phyloP scores from a whole-genome alignment of 192 early-diverging fungal genomes.

The Spizellomyces punctatus region DNA sequence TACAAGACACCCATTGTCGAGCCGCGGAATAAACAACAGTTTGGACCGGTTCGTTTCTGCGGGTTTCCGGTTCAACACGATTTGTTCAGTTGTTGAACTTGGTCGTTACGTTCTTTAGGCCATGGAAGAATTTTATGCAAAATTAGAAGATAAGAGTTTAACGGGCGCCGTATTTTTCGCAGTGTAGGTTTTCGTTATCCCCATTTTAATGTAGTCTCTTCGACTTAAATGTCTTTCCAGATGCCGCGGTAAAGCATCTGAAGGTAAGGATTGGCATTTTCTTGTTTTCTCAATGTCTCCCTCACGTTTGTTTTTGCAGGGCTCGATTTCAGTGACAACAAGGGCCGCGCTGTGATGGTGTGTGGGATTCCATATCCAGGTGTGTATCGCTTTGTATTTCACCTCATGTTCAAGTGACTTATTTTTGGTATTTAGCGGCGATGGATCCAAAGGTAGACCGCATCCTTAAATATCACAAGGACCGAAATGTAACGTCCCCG shows the following conservation, averaged over 20 bases:
- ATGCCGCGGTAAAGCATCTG: slow-evolving; percentile 72
- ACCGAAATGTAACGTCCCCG: no score
- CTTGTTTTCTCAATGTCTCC: background rate
- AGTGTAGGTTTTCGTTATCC: slow-evolving; percentile 30
- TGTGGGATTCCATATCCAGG: slow-evolving; percentile 63
- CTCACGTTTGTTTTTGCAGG: slow-evolving; percentile 33
- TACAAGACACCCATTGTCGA: slow-evolving; percentile 51
- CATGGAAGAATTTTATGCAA: slow-evolving; percentile 47
- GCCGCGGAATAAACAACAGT: slow-evolving; percentile 54
- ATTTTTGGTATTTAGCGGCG: slow-evolving; percentile 19
- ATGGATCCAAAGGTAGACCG: slow-evolving; percentile 52
- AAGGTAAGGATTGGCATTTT: slow-evolving; percentile 31
- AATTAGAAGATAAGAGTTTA: slow-evolving; percentile 31
- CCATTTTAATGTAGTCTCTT: background rate
- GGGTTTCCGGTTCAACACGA: slow-evolving; percentile 15
- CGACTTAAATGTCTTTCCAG: background rate
- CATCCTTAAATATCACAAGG: no score
- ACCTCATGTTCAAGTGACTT: background rate
- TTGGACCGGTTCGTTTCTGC: slow-evolving; percentile 28
- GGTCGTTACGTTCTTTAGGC: slow-evolving; percentile 18
- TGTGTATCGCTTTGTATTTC: background rate
- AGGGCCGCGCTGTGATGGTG: slow-evolving; percentile 66
- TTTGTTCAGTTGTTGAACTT: slow-evolving; percentile 33
- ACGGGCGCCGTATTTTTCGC: slow-evolving; percentile 67
- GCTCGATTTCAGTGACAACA: slow-evolving; percentile 70